Evolutionary conservation across 495 filamentous ascomycete species (phyloP).

Genomic region (Penicillium malachiteum): DNA sequence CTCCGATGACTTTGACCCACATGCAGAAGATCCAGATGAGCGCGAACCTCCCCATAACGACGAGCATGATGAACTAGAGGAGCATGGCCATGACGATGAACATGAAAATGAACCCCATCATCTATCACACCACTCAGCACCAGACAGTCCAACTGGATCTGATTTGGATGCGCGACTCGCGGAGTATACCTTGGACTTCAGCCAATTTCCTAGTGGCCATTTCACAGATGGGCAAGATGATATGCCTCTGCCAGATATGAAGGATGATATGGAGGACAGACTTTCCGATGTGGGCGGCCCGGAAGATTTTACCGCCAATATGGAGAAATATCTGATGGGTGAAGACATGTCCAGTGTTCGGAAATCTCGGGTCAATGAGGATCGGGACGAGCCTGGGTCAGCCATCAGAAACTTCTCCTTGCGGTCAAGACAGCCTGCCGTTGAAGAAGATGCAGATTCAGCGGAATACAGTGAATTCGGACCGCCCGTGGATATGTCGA

Average conservation of each 20-base stretch:
- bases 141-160: slow-evolving; percentile 25
- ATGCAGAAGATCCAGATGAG: not conserved
- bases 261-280: slow-evolving; percentile 29
- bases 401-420: slow-evolving; percentile 14
- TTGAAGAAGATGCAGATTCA: slow-evolving; percentile 38
- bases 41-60: not conserved
- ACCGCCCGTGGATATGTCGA: slow-evolving; percentile 49
- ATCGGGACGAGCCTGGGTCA: slow-evolving; percentile 3
- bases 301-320: slow-evolving; percentile 52
- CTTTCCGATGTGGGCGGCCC: slow-evolving; percentile 51
- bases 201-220: slow-evolving; percentile 41
- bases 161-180: slow-evolving; percentile 46
- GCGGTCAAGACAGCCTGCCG: slow-evolving; percentile 27
- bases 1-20: slow-evolving; percentile 4
- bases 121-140: slow-evolving; percentile 22
- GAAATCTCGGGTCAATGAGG: slow-evolving; percentile 17
- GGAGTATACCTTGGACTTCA: slow-evolving; percentile 49
- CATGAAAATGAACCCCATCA: slow-evolving; percentile 19
- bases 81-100: not conserved
- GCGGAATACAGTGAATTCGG: slow-evolving; percentile 48
- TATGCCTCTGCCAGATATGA: slow-evolving; percentile 26
- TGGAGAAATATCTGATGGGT: slow-evolving; percentile 50
- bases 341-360: slow-evolving; percentile 25
- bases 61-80: not conserved
- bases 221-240: slow-evolving; percentile 33